A percentile compares a stretch with the other conserved stretches of the same genome.
Conservation (phyloP, 495 filamentous ascomycete genomes). For the Astrothelium subdiscretum region DNA sequence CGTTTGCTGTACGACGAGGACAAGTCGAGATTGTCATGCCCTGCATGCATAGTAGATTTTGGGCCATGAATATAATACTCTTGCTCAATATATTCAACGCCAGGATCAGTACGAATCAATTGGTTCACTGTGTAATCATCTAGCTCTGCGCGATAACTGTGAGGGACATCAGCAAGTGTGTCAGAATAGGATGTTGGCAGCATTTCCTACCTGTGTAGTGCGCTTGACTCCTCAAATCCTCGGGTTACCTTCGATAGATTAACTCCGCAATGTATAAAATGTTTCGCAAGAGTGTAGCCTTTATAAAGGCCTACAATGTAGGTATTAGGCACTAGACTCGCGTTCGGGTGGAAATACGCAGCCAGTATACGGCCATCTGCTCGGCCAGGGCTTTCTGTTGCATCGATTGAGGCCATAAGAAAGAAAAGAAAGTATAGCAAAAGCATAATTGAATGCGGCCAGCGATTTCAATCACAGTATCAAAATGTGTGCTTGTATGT, state of each 20-base stretch:
- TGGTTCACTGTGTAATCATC: neutral
- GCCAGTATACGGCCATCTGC: neutral
- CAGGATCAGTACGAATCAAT: neutral
- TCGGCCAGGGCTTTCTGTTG: neutral
- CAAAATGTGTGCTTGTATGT: too few relatives aligned
- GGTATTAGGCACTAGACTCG: neutral
- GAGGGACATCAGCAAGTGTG: neutral
- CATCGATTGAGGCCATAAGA: neutral
- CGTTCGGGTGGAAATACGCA: neutral
- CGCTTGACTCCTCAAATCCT: neutral
- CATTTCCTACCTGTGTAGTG: neutral
- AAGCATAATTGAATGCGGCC: neutral
- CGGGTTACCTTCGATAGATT: neutral
- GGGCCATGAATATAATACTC: neutral
- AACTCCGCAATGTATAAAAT: neutral
- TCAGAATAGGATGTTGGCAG: neutral
- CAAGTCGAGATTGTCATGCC: too few relatives aligned
- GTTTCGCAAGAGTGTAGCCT: neutral
- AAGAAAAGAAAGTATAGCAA: neutral
- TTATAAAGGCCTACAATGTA: neutral
- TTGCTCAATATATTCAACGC: neutral
- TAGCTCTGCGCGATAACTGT: neutral
- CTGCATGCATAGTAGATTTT: neutral
- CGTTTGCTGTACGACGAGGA: neutral
- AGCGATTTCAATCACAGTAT: too few relatives aligned